phyloP scores from a whole-genome alignment of 2,329 filamentous ascomycete species.

The Epicoccum nigrum region DNA sequence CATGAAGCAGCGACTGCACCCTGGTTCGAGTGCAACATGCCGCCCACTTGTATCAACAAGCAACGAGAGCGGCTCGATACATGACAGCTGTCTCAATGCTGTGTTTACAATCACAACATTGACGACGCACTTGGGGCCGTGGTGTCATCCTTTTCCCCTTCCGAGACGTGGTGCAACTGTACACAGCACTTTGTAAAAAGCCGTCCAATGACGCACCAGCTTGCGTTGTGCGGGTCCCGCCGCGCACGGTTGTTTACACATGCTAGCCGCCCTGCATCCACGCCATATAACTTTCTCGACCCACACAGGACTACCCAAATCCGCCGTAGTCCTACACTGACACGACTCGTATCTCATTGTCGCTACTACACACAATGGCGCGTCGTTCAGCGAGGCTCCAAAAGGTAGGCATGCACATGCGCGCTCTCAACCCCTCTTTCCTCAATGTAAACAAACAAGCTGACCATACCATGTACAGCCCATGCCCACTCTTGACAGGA shows the following conservation, averaged over 20 bases:
- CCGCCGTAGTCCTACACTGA: constrained; percentile 18
- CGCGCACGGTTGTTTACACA: constrained; percentile 16
- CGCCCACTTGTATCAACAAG: constrained; percentile 3
- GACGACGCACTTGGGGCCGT: constrained; percentile 6
- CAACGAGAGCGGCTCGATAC: constrained; percentile 12
- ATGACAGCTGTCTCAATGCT: constrained; percentile 11
- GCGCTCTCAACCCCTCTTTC: background rate
- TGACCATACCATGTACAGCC: constrained; percentile 31
- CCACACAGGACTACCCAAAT: constrained; percentile 36
- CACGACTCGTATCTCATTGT: constrained; percentile 14
- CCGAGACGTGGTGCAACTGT: constrained; percentile 3
- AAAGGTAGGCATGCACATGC: constrained; percentile 37
- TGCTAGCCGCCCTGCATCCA: constrained; percentile 10
- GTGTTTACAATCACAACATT: constrained; percentile 19
- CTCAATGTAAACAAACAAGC: constrained; percentile 36
- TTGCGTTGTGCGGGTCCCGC: constrained; percentile 5
- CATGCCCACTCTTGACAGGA: constrained; percentile 30
- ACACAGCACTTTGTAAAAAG: background rate
- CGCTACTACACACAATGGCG: constrained; percentile 37
- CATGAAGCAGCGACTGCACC: too few relatives aligned
- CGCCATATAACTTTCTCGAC: constrained; percentile 21
- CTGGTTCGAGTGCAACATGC: background rate
- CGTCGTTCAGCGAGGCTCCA: constrained; percentile 46
- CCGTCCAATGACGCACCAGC: constrained; percentile 14
- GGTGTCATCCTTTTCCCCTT: too few relatives aligned